phyloP scores from a whole-genome alignment of 768 basidiomycete genomes.

The Suillus subluteus region DNA sequence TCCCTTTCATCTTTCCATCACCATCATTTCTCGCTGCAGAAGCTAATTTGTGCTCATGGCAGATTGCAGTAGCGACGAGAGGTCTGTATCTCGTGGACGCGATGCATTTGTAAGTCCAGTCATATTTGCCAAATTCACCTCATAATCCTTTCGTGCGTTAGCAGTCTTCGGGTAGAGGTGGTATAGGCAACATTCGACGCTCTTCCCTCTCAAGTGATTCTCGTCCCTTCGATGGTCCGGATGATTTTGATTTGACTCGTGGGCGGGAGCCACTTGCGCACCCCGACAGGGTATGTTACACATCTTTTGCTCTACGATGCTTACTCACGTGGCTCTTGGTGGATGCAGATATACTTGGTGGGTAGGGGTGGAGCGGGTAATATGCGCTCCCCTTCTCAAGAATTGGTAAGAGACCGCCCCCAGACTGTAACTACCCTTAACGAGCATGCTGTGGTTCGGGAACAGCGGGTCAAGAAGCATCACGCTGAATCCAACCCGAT shows the following conservation, averaged over 20 bases:
- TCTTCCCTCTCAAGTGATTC: conserved; percentile 49
- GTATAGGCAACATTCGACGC: conserved; percentile 65
- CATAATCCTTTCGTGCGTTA: conserved; percentile 21
- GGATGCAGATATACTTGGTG: conserved; percentile 40
- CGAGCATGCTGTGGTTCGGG: conserved; percentile 27
- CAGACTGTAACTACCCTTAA: conserved; percentile 36
- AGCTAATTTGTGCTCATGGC: conserved; percentile 23
- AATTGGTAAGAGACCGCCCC: no score
- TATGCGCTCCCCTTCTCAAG: conserved; percentile 55
- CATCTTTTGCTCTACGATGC: neutral
- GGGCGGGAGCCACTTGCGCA: conserved; percentile 61
- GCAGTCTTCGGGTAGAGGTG: conserved; percentile 70
- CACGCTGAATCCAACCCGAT: conserved; percentile 33
- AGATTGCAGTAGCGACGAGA: conserved; percentile 26
- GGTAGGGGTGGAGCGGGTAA: conserved; percentile 89
- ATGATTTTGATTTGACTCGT: conserved; percentile 42
- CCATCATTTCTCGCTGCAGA: neutral
- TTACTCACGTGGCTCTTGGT: conserved; percentile 13
- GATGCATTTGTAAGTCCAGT: conserved; percentile 54
- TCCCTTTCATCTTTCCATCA: conserved; percentile 2
- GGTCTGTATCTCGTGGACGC: conserved; percentile 62
- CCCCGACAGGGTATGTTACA: conserved; percentile 39
- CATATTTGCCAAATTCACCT: conserved; percentile 5
- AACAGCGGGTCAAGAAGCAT: conserved; percentile 27
- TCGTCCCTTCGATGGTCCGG: conserved; percentile 41